These are phyloP conservation scores for Claviceps sp. DNA, from an alignment of 2,329 filamentous ascomycete genomes.

Conservation along the genomic window DNA sequence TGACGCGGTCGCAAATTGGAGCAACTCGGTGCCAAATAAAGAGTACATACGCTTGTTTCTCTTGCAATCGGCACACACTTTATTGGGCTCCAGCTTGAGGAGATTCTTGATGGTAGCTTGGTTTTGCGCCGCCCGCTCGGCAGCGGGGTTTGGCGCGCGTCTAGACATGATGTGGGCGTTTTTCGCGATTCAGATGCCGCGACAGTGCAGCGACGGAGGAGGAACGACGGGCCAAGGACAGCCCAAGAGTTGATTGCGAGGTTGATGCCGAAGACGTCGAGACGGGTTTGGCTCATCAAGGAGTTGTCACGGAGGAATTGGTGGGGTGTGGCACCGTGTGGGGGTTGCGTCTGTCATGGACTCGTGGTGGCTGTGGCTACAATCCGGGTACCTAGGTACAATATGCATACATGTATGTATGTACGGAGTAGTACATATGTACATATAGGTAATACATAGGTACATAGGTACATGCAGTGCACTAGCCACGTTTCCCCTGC, in stretches of 20 bases:
- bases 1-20: background rate
- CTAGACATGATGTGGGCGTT: conserved; percentile 51
- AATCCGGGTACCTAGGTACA: background rate
- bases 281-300: background rate
- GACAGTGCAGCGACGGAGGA: conserved; percentile 7
- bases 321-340: background rate
- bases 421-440: no score
- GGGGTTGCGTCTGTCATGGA: no score
- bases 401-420: no score
- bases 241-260: background rate
- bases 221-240: background rate
- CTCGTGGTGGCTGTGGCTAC: background rate
- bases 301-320: background rate
- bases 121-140: conserved; percentile 86
- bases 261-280: background rate
- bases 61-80: conserved; percentile 97
- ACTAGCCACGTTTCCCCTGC: no score
- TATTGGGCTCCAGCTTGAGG: conserved; percentile 89
- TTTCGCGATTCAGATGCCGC: background rate
- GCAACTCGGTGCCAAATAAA: background rate
- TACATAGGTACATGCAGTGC: background rate
- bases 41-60: conserved; percentile 75
- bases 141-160: conserved; percentile 61
- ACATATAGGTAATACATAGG: no score
- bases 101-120: conserved; percentile 87